A percentile compares a stretch with the other conserved stretches of the same genome.
Conservation (phyloP, 1,284 basidiomycete species). For the Bondarzewia mesenterica region DNA sequence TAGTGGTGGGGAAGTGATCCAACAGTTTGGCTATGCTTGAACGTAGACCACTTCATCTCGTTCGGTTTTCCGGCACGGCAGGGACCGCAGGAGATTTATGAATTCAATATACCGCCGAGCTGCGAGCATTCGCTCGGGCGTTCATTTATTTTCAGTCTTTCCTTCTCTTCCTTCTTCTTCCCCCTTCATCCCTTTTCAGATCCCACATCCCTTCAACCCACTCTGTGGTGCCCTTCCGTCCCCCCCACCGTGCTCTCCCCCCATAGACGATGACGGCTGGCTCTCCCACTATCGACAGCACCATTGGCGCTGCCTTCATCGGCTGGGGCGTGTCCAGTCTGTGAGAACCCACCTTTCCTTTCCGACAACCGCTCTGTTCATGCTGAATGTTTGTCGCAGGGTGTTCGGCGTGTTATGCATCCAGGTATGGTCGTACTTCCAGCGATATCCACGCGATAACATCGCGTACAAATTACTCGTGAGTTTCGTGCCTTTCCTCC, state of each 20-base stretch:
- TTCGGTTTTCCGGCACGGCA: too few relatives aligned
- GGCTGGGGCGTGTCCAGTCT: slow-evolving; percentile 46
- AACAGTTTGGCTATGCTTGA: too few relatives aligned
- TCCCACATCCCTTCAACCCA: neutral
- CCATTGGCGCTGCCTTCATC: slow-evolving; percentile 49
- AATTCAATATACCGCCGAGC: too few relatives aligned
- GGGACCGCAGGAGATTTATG: too few relatives aligned
- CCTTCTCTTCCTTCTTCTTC: neutral
- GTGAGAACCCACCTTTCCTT: slow-evolving; percentile 20
- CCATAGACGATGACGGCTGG: neutral
- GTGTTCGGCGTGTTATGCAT: slow-evolving; percentile 42
- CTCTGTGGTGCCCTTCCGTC: neutral
- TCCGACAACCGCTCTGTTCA: neutral
- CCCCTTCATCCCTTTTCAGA: neutral
- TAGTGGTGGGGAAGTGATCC: too few relatives aligned
- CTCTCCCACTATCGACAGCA: slow-evolving; percentile 31
- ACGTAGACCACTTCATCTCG: too few relatives aligned
- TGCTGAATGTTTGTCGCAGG: slow-evolving; percentile 17
- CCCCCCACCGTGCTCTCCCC: neutral
- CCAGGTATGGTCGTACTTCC: slow-evolving; percentile 47
- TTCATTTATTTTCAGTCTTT: neutral
- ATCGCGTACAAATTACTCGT: slow-evolving; percentile 47
- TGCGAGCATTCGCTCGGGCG: too few relatives aligned
- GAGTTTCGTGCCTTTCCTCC: slow-evolving; percentile 17
- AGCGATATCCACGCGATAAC: slow-evolving; percentile 46